These are phyloP conservation scores for Cryoendolithus antarcticus DNA, from an alignment of 2,329 filamentous ascomycete species.

Conservation along the genomic window DNA sequence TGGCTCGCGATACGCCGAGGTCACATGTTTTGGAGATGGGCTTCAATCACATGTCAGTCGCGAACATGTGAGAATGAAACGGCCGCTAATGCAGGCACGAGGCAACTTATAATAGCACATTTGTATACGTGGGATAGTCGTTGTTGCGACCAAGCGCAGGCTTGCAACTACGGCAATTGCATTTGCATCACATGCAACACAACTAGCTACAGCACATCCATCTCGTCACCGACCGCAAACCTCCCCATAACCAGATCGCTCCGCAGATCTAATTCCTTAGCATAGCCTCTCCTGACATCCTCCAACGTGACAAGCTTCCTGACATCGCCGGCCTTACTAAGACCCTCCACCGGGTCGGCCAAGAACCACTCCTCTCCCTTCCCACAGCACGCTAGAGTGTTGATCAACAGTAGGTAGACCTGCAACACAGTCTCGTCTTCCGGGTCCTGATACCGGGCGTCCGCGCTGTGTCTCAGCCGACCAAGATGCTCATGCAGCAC, in stretches of 20 bases:
- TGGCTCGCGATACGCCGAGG: too few species aligned
- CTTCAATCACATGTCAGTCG: too few species aligned
- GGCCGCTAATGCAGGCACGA: too few species aligned
- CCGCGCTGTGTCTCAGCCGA: slow-evolving; percentile 26
- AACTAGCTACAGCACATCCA: too few species aligned
- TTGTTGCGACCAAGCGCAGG: too few species aligned
- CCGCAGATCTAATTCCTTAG: slow-evolving; percentile 77
- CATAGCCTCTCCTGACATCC: slow-evolving; percentile 79
- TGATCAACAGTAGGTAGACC: slow-evolving; percentile 80
- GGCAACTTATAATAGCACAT: too few species aligned
- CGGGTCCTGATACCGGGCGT: slow-evolving; percentile 19
- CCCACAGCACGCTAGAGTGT: slow-evolving; percentile 76
- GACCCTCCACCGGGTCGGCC: slow-evolving; percentile 36
- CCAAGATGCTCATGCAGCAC: slow-evolving; percentile 46
- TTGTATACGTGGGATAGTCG: too few species aligned
- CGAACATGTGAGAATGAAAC: too few species aligned
- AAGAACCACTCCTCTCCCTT: slow-evolving; percentile 73
- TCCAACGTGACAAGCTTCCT: slow-evolving; percentile 76
- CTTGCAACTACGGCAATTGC: too few species aligned
- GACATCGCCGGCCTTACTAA: slow-evolving; percentile 33
- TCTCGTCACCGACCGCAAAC: slow-evolving; percentile 47
- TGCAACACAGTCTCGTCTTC: slow-evolving; percentile 49
- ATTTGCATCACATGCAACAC: too few species aligned
- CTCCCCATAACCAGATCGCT: slow-evolving; percentile 80
- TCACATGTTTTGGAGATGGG: too few species aligned